Conservation (phyloP, 2,329 filamentous ascomycete species). For the Aspergillus sp. region DNA sequence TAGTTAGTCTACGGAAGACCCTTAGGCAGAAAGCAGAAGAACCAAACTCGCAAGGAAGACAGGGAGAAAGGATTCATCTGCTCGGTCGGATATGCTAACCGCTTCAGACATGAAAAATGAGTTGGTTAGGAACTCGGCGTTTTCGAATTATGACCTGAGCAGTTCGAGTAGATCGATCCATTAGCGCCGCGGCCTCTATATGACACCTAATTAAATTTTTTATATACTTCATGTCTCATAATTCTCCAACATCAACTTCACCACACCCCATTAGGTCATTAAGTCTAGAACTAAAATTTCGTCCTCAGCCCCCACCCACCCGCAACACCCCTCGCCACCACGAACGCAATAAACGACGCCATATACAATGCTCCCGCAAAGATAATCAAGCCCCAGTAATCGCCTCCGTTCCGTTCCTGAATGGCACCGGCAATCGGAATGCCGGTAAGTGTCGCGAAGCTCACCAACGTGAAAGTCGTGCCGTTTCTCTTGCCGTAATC, state of each 20-base stretch:
- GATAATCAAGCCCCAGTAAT: slow-evolving; percentile 20
- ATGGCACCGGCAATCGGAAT: slow-evolving; percentile 25
- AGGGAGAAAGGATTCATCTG: too few relatives aligned
- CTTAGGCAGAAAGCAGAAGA: too few relatives aligned
- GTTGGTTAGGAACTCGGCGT: too few relatives aligned
- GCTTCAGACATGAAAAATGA: too few relatives aligned
- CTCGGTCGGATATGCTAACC: too few relatives aligned
- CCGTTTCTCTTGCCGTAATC: slow-evolving; percentile 26
- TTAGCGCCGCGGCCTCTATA: too few relatives aligned
- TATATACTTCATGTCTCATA: neutral
- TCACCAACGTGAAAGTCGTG: slow-evolving; percentile 18
- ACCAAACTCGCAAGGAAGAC: too few relatives aligned
- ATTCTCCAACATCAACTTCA: neutral
- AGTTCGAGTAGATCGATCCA: too few relatives aligned
- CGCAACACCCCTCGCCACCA: slow-evolving; percentile 18
- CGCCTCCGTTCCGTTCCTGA: neutral
- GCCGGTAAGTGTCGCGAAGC: slow-evolving; percentile 16
- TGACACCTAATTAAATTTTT: neutral
- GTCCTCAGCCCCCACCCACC: slow-evolving; percentile 16
- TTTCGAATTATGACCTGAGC: too few relatives aligned
- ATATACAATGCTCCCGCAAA: slow-evolving; percentile 24
- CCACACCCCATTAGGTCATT: too few relatives aligned
- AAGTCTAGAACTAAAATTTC: slow-evolving; percentile 10
- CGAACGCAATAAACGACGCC: slow-evolving; percentile 18
- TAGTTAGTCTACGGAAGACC: too few relatives aligned